phyloP scores from a whole-genome alignment of 2,329 filamentous ascomycete species.

The Pseudogymnoascus destructans region DNA sequence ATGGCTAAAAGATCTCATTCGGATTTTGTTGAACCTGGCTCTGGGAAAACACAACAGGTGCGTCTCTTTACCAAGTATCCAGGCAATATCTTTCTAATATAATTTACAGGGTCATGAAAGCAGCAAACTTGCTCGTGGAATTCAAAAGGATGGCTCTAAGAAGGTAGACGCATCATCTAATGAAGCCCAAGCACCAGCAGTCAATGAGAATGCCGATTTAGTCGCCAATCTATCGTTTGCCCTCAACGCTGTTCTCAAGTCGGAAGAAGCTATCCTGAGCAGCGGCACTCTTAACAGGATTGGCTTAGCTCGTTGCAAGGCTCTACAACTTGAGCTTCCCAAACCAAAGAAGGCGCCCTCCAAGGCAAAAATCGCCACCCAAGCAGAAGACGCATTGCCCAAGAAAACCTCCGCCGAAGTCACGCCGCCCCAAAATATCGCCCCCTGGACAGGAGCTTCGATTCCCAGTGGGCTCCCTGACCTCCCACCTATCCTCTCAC shows the following conservation, averaged over 20 bases:
- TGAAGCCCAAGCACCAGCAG: not conserved
- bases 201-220: not conserved
- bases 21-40: not conserved
- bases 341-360: not conserved
- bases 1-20: not conserved
- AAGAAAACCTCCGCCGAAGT: slow-evolving; percentile 4
- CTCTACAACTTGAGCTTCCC: slow-evolving; percentile 4
- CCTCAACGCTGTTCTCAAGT: not conserved
- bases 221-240: slow-evolving; percentile 1
- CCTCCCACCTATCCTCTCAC: slow-evolving; percentile 48
- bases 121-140: slow-evolving; percentile 43
- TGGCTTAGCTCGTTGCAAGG: slow-evolving; percentile 1
- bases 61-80: not conserved
- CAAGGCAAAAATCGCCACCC: not conserved
- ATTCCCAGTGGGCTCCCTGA: slow-evolving; percentile 39
- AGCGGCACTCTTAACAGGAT: slow-evolving; percentile 2
- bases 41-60: not conserved
- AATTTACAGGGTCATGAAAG: not conserved
- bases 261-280: not conserved
- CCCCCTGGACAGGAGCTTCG: slow-evolving; percentile 38
- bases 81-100: not conserved
- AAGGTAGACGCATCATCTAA: not conserved
- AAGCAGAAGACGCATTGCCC: not conserved
- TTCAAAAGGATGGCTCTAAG: slow-evolving; percentile 36
- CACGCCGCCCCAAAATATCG: slow-evolving; percentile 23